Percentiles rank a stretch among this genome's conserved stretches.
These are phyloP conservation scores for Thelonectria olida DNA, from an alignment of 2,329 filamentous ascomycete genomes.

Conservation along the genomic window DNA sequence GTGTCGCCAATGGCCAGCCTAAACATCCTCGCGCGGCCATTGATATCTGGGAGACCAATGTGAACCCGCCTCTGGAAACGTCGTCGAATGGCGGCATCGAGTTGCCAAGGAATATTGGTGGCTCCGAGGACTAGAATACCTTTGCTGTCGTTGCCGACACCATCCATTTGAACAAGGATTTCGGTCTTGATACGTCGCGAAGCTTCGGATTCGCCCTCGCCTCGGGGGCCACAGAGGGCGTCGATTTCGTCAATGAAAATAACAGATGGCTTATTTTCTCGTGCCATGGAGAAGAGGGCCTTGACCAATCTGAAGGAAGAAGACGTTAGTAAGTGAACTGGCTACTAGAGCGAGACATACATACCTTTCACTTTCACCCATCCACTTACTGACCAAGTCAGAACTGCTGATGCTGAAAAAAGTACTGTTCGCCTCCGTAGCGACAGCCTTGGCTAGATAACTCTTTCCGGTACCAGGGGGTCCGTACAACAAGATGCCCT, in stretches of 20 bases:
- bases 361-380: constrained; percentile 98
- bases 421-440: constrained; percentile 97
- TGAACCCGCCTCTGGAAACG: constrained; percentile 97
- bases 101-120: constrained; percentile 98
- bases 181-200: constrained; percentile 98
- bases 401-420: constrained; percentile 99
- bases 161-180: constrained; percentile 98
- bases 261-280: constrained; percentile 97
- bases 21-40: constrained; percentile 93
- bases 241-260: constrained; percentile 99
- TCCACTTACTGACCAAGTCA: constrained; percentile 98
- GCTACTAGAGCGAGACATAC: no score
- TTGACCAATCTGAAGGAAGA: constrained; percentile 78
- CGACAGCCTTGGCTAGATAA: constrained; percentile 96
- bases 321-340: no score
- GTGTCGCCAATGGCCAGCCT: constrained; percentile 94
- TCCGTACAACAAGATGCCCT: constrained; percentile 94
- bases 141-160: constrained; percentile 93
- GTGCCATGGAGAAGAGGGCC: constrained; percentile 95
- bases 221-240: constrained; percentile 90
- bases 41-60: constrained; percentile 88
- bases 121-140: constrained; percentile 95
- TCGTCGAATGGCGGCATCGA: constrained; percentile 93
- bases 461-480: constrained; percentile 97
- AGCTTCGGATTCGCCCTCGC: constrained; percentile 96